Percentiles rank a stretch among this genome's conserved stretches.
Evolutionary conservation across 805 yeast species (phyloP).

Genomic region (Peterozyma toletana): DNA sequence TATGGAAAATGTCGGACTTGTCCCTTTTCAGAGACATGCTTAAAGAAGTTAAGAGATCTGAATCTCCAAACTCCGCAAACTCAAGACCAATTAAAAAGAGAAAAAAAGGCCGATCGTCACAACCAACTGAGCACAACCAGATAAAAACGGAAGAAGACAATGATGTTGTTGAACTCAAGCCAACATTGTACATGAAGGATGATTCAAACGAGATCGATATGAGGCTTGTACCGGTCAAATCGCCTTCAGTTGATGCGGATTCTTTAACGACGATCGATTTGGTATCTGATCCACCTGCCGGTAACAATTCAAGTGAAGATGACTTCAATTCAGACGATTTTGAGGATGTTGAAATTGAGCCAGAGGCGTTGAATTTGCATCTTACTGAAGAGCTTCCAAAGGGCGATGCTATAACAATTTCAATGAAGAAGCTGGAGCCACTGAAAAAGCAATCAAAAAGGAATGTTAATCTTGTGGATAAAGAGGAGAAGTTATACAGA

Average conservation of each 20-base stretch:
- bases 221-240: slow-evolving; percentile 2
- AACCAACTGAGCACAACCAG: not conserved
- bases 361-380: slow-evolving; percentile 15
- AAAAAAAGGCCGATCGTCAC: slow-evolving; percentile 7
- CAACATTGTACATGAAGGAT: slow-evolving; percentile 10
- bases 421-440: slow-evolving; percentile 9
- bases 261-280: not conserved
- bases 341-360: slow-evolving; percentile 28
- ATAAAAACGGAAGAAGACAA: slow-evolving; percentile 9
- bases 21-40: slow-evolving; percentile 17
- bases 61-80: not conserved
- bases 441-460: slow-evolving; percentile 15
- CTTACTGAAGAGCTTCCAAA: slow-evolving; percentile 17
- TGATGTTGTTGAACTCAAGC: slow-evolving; percentile 9
- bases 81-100: slow-evolving; percentile 17
- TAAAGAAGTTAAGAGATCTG: slow-evolving; percentile 10
- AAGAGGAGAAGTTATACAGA: slow-evolving; percentile 51
- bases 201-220: slow-evolving; percentile 11
- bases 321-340: slow-evolving; percentile 31
- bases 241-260: no score
- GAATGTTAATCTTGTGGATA: slow-evolving; percentile 29
- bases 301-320: slow-evolving; percentile 12
- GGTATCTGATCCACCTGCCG: not conserved
- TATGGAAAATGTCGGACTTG: slow-evolving; percentile 6
- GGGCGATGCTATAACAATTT: slow-evolving; percentile 6